Evolutionary conservation across 1,139 yeast genomes (phyloP), one percentile per base, ranked within the genome.

Genomic region (Debaryomyces coudertii): DNA sequence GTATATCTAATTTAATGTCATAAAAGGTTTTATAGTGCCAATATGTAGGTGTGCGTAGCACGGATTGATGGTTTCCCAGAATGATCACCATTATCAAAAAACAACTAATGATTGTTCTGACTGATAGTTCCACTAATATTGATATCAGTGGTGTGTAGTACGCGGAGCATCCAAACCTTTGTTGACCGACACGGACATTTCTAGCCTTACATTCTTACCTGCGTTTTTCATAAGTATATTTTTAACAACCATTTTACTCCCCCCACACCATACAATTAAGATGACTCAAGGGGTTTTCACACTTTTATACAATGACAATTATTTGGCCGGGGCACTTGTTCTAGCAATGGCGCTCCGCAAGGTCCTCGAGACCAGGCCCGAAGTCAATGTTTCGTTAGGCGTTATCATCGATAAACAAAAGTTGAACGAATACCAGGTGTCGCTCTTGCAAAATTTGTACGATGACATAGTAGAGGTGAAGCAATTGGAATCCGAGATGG

Each of bases 261-360:
- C 12, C 12, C 41, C 22, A n/a, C 12, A 24, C 23, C 14, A 33
- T n/a, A 9, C 3, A 33, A 18, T 33, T 8, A 33, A 15, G 39
- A 54, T 71, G 72, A 56, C 65, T 16, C 57, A 61, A 50, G 95
- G 90, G 14, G 76, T 83, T 54, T 83, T 82, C 40, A 84, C 96
- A 1, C 71, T 90, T 31, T 68, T 90, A 31, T 83, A 84, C 59
- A 78, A 82, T 43, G 73, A 82, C 35, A 73, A 76, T 28, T 90
- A 90, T 62, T 65, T 89, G 16, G 89, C 95, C 0, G 97, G 97
- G 5, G 85, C 89, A 0, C 68, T 87, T 31, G 83, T 87, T 0
- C 65, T 89, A 39, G 92, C 83, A 6, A 53, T 65, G n/a, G 52
- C 60, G 9, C 51, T 73, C 36, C 62, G 64, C 27, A 55, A 58